A percentile compares a stretch with the other conserved stretches of the same genome.
Conservation (phyloP, 1,284 basidiomycete species). For the Ceratobasidium sp. region DNA sequence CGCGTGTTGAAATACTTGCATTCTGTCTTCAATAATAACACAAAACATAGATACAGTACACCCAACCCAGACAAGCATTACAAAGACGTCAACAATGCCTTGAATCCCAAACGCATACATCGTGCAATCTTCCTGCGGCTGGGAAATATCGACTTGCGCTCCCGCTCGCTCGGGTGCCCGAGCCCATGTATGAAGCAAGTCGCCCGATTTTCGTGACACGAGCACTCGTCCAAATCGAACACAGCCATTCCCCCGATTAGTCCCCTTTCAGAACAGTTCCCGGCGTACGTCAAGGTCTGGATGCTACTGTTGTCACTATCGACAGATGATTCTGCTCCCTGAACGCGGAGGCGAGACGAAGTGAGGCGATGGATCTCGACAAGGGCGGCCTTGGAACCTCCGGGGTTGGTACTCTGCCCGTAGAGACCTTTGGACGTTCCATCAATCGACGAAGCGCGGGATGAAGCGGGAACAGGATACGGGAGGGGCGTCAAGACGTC, state of each 20-base stretch:
- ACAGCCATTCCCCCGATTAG: neutral
- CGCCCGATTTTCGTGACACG: neutral
- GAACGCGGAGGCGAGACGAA: too few relatives aligned
- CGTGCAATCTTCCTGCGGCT: neutral
- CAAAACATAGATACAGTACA: neutral
- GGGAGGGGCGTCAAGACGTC: neutral
- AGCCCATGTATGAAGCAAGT: neutral
- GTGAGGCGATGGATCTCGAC: too few relatives aligned
- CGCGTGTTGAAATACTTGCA: too few relatives aligned
- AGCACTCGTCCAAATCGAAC: neutral
- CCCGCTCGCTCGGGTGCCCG: neutral
- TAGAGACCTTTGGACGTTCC: neutral
- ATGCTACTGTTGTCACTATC: neutral
- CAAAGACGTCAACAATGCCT: neutral
- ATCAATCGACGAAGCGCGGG: neutral
- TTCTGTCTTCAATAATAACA: neutral
- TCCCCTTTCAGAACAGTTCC: neutral
- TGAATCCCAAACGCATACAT: neutral
- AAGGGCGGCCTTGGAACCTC: too few relatives aligned
- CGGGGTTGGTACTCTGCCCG: too few relatives aligned
- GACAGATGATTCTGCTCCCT: too few relatives aligned
- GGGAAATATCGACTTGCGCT: neutral
- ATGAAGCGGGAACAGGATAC: neutral
- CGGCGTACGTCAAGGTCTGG: neutral
- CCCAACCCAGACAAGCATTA: neutral